These are phyloP conservation scores for Harringtonia lauricola DNA, from an alignment of 2,329 filamentous ascomycete species.

Conservation along the genomic window DNA sequence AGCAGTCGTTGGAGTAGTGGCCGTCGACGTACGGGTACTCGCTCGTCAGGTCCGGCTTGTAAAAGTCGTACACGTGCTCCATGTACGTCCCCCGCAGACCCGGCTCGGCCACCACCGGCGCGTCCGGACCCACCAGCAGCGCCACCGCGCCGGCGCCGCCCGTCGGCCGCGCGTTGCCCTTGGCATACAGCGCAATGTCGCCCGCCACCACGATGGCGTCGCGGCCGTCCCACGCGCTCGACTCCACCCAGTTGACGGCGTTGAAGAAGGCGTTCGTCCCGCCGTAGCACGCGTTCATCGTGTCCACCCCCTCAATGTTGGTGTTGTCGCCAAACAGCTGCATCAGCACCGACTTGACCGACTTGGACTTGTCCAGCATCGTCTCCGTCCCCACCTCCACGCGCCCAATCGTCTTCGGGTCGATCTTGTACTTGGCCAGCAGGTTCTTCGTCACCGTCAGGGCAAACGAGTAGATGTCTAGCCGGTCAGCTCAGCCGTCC, in stretches of 20 bases:
- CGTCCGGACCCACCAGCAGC: conserved; percentile 68
- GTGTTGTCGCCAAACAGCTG: conserved; percentile 76
- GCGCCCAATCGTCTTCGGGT: conserved; percentile 65
- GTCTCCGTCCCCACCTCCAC: conserved; percentile 82
- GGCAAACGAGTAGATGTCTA: conserved; percentile 81
- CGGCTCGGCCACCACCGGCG: conserved; percentile 65
- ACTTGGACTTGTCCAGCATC: conserved; percentile 81
- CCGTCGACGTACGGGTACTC: conserved; percentile 81
- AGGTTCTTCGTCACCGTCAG: conserved; percentile 70
- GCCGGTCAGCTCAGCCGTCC: conserved; percentile 4
- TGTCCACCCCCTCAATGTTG: conserved; percentile 76
- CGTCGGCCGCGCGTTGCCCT: conserved; percentile 70
- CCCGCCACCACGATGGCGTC: conserved; percentile 71
- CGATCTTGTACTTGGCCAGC: conserved; percentile 73
- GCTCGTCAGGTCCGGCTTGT: conserved; percentile 80
- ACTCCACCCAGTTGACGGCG: conserved; percentile 76
- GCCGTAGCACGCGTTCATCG: conserved; percentile 77
- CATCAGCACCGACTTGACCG: conserved; percentile 81
- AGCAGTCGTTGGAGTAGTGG: conserved; percentile 74
- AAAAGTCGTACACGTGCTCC: conserved; percentile 80
- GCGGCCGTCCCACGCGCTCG: conserved; percentile 75
- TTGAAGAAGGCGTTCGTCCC: conserved; percentile 80
- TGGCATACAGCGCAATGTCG: conserved; percentile 78
- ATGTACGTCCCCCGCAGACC: conserved; percentile 73
- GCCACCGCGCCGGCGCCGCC: conserved; percentile 72